Conservation (phyloP, 1,284 basidiomycete species). For the Schizopora paradoxa region DNA sequence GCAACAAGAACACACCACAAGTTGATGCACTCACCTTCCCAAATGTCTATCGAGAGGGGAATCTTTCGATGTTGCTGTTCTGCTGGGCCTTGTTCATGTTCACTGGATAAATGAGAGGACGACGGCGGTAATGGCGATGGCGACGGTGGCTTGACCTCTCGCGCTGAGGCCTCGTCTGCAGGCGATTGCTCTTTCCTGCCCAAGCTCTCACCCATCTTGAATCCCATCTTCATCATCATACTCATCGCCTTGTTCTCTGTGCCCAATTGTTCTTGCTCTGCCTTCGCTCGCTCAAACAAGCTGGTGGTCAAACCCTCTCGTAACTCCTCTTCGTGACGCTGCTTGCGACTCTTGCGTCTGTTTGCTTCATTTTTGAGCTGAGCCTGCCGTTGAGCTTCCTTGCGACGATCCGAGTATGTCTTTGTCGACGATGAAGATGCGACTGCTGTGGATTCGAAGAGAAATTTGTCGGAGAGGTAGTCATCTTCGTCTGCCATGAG, state of each 20-base stretch:
- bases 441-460: constrained; percentile 37
- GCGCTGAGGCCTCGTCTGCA: too few relatives aligned
- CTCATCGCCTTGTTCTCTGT: constrained; percentile 63
- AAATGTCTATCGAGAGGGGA: constrained; percentile 68
- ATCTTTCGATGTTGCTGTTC: constrained; percentile 43
- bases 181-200: constrained; percentile 35
- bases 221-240: constrained; percentile 90
- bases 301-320: constrained; percentile 72
- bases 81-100: too few relatives aligned
- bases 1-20: too few relatives aligned
- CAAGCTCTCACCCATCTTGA: constrained; percentile 72
- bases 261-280: constrained; percentile 45
- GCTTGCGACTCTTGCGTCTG: constrained; percentile 52
- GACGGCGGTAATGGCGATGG: too few relatives aligned
- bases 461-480: constrained; percentile 81
- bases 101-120: too few relatives aligned
- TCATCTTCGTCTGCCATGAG: constrained; percentile 71
- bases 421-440: constrained; percentile 35
- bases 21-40: constrained; percentile 64
- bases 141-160: too few relatives aligned
- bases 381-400: constrained; percentile 52
- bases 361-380: constrained; percentile 61
- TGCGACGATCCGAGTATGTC: constrained; percentile 65
- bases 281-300: constrained; percentile 69
- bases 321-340: constrained; percentile 69